Evolutionary conservation across 441 rosid species (phyloP).

Genomic region (Hura crepitans): DNA sequence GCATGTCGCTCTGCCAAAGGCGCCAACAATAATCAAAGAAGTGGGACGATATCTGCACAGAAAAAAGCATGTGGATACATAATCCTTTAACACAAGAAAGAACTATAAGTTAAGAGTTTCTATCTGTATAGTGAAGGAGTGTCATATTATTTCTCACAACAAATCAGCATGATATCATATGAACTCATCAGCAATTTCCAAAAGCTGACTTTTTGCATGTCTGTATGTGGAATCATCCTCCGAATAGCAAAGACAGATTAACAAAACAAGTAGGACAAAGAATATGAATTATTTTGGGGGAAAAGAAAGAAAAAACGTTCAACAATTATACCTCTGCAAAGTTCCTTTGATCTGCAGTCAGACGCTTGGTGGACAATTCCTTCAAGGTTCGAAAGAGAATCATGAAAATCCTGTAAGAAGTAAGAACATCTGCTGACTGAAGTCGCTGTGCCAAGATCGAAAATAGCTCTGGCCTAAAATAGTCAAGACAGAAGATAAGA

Average conservation of each 20-base stretch:
- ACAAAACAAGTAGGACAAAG: neutral
- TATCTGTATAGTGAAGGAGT: neutral
- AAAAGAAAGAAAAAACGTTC: constrained; percentile 15
- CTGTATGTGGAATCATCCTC: neutral
- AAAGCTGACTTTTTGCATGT: neutral
- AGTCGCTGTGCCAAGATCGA: constrained; percentile 82
- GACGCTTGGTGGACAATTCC: constrained; percentile 93
- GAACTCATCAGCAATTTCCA: neutral
- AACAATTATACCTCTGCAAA: constrained; percentile 65
- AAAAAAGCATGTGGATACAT: constrained; percentile 14
- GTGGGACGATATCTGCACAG: constrained; percentile 84
- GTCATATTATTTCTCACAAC: neutral
- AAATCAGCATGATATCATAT: neutral
- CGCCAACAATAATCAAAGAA: constrained; percentile 87
- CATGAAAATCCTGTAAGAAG: constrained; percentile 89
- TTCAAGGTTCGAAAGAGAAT: constrained; percentile 87
- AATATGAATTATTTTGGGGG: neutral
- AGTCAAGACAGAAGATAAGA: constrained; percentile 24
- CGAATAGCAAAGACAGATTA: neutral
- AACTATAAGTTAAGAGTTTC: neutral
- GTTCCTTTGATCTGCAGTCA: constrained; percentile 78
- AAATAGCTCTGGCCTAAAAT: constrained; percentile 83
- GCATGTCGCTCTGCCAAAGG: constrained; percentile 97
- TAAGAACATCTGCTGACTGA: constrained; percentile 71
- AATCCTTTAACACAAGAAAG: neutral